Evolutionary conservation across 1,139 yeast species (phyloP), one percentile per base, ranked within the genome.

Genomic region (Yamadazyma atlantica): DNA sequence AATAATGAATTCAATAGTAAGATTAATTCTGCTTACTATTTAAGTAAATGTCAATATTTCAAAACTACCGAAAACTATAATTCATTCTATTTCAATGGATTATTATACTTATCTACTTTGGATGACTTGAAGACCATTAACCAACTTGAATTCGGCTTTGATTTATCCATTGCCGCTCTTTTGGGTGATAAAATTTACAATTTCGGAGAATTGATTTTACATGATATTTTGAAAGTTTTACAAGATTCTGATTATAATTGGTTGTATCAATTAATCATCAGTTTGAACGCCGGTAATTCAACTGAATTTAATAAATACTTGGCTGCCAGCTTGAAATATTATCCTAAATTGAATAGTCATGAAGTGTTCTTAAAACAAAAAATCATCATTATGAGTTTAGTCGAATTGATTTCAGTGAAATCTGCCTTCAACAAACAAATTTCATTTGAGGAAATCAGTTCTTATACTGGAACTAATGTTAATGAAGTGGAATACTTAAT

Each of bases 171-270:
- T 37, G 82, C 96, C 31, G 98, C 97, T 0, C 69, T 92, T 45
- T 71, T 92, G 50, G 98, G 97, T 33, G 96, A 89, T 55, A 82
- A 80, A 57, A 86, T 92, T 50, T 94, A 89, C 70, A 92, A 90
- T 65, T 92, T 92, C 62, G 98, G 98, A 37, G 98, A 94, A 64
- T 77, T 92, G 48, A 75, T 92, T 43, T 79, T 89, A 57, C 97
- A 92, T 59, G 96, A 95, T 36, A 82, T 90, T 39, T 75, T 92
- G 59, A 62, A 72, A 36, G 39, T 36, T 22, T 37, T 42, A 23
- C 61, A 73, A 32, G 62, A 60, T 23, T 68, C 68, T 39, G 42
- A 43, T 16, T 82, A 80, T 56, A 62, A 68, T 37, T 90, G 97
- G 96, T 67, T 94, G 42, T 78, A 81, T 45, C 75, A 82, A 38